Conservation (phyloP, 2,329 filamentous ascomycete genomes). For the Penicillium concentricum region DNA sequence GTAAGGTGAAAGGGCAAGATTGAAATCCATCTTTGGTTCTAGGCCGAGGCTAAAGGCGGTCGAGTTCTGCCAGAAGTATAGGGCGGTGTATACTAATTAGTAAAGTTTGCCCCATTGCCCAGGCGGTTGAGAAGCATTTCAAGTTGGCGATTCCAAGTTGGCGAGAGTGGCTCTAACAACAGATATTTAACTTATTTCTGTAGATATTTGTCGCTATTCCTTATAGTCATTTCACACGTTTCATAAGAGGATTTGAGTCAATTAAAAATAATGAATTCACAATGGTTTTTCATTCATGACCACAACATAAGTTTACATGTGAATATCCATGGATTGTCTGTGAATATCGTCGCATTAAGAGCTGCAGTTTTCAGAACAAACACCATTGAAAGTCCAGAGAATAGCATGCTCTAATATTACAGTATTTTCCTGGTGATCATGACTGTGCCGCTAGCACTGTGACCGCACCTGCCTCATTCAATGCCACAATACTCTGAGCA, state of each 20-base stretch:
- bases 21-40: conserved; percentile 6
- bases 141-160: neutral
- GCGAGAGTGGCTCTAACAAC: neutral
- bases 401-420: conserved; percentile 26
- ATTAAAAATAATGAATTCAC: neutral
- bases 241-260: neutral
- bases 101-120: neutral
- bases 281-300: neutral
- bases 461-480: conserved; percentile 73
- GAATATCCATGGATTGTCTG: neutral
- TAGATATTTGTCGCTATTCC: neutral
- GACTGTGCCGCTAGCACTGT: conserved; percentile 64
- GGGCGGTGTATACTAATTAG: neutral
- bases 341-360: conserved; percentile 10
- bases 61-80: neutral
- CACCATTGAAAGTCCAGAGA: conserved; percentile 17
- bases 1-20: conserved; percentile 1
- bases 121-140: neutral
- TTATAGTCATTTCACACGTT: too few relatives aligned
- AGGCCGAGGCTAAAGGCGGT: conserved; percentile 10
- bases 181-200: neutral
- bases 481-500: conserved; percentile 70
- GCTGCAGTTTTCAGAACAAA: conserved; percentile 18
- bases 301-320: neutral
- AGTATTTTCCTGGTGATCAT: conserved; percentile 30